Evolutionary conservation across 2,329 filamentous ascomycete species (phyloP), one percentile per base, ranked within the genome.

Genomic region (Phoma herbarum): DNA sequence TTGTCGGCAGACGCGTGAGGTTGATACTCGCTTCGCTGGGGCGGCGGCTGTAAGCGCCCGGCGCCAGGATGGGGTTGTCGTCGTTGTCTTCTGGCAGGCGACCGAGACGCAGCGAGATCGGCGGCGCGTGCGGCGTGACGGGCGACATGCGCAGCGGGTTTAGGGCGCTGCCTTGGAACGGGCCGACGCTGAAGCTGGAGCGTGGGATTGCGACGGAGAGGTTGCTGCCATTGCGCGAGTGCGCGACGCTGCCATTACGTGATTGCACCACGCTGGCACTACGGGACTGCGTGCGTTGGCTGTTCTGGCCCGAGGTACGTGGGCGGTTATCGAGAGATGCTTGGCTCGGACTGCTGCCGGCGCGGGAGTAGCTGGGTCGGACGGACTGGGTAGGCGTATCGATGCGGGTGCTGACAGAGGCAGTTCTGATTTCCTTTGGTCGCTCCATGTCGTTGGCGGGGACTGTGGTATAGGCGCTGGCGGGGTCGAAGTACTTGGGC

Each of bases 401-500:
- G 25, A 64, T 48, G 10, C 57, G 57, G 12, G 61, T 64, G 33
- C 45, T 65, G 11, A 45, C 25, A 3, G 65, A 66, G 12, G 14
- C 37, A 12, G 46, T 57, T 39, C 57, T 52, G 6, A 59, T 20
- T 23, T 69, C 58, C 43, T 67, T 68, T 14, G 58, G 46, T 35
- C 58, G 70, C 46, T 74, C 69, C 44, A 70, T 52, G 44, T 75
- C 70, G 25, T 52, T 16, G 6, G 50, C 45, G 2, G 55, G 63
- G 6, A 52, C 37, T 5, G 60, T 68, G 8, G 59, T 58, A 50
- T 63, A 66, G 41, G 59, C 62, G 3, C 63, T 37, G 31, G 63
- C 57, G 1, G 61, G 53, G 3, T 70, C 67, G 42, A 76, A 76
- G 54, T 73, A 72, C 25, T 66, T 59, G 39, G 81, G 81, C 62